A percentile compares a stretch with the other conserved stretches of the same genome.
These are phyloP conservation scores for Scheffersomyces insectosa DNA, from an alignment of 1,139 yeast species.

Conservation along the genomic window DNA sequence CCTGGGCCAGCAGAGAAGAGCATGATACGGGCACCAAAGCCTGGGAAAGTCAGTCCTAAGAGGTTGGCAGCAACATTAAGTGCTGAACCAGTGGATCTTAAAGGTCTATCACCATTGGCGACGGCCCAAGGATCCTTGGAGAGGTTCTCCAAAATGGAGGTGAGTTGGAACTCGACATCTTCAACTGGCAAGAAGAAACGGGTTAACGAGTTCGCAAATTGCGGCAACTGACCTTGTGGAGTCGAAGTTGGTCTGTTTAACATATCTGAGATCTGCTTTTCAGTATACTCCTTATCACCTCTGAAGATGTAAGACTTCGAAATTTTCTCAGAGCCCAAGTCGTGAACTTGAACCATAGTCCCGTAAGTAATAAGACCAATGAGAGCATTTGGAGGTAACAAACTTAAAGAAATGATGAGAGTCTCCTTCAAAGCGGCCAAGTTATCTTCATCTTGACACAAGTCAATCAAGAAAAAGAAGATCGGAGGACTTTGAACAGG, in stretches of 20 bases:
- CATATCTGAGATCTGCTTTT: constrained; percentile 75
- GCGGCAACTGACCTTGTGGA: constrained; percentile 26
- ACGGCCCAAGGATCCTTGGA: constrained; percentile 91
- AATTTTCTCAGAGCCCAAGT: constrained; percentile 76
- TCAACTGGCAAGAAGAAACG: constrained; percentile 85
- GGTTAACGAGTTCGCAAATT: constrained; percentile 51
- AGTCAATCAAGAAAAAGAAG: constrained; percentile 85
- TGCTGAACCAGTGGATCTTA: constrained; percentile 94
- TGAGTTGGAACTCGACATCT: constrained; percentile 84
- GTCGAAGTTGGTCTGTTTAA: constrained; percentile 53
- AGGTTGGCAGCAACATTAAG: constrained; percentile 80
- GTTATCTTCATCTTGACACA: constrained; percentile 94
- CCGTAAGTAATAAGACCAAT: constrained; percentile 93
- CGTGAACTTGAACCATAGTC: constrained; percentile 93
- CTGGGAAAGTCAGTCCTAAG: constrained; percentile 83
- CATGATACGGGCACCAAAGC: constrained; percentile 88
- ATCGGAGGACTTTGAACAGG: constrained; percentile 94
- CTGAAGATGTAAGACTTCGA: constrained; percentile 86
- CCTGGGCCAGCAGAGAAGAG: constrained; percentile 95
- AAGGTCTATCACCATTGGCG: constrained; percentile 81
- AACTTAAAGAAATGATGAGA: constrained; percentile 73
- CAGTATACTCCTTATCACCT: constrained; percentile 85
- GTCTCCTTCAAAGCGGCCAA: constrained; percentile 87
- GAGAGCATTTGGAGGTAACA: constrained; percentile 90
- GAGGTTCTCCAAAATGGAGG: constrained; percentile 76